Evolutionary conservation across 169 alveolate genomes (phyloP), one percentile per base, ranked within the genome.

Genomic region (Theileria parva): DNA sequence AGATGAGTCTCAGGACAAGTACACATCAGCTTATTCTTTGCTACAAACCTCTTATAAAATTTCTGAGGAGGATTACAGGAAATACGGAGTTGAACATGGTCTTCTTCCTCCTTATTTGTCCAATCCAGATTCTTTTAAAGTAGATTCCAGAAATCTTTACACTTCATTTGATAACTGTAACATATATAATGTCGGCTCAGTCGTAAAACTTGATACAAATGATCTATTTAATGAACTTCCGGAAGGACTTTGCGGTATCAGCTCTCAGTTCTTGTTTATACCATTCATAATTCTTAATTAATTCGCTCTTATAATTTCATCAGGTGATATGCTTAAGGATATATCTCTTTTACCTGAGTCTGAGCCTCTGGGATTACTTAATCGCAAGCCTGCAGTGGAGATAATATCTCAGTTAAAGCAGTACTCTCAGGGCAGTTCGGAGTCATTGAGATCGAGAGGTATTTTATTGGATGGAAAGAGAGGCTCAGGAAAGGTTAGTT

Each of bases 381-480:
- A 78, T 37, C 57, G 91, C 15, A 85, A 85, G 75, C 30, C 66
- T 51, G 57, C 91, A 11, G 48, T 78, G 79, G 91, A 85, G 48
- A 48, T 85, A 32, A 85, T 85, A 78, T 85, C 91, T 79, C 91
- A 85, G 57, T 84, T 85, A 34, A 77, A 34, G 48, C 91, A 85
- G 57, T 85, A 85, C 60, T 55, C 71, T n/a, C 17, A 61, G 51
- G 37, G 19, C 27, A 25, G 2, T 0, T 5, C 32, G 0, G n/a
- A 32, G 25, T 2, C 34, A 17, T 44, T 85, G 12, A 57, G 15
- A 11, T 30, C 87, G 28, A 67, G 87, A 53, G 91, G 91, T 11
- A 28, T 85, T 19, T 74, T 85, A n/a, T 79, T 91, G 68, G 95
- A 91, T 55, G 95, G 95, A 23, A 91, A 91, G 61, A 79, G 95